Conservation (phyloP, 176 grass and related monocot species). For the Musa acuminata region DNA sequence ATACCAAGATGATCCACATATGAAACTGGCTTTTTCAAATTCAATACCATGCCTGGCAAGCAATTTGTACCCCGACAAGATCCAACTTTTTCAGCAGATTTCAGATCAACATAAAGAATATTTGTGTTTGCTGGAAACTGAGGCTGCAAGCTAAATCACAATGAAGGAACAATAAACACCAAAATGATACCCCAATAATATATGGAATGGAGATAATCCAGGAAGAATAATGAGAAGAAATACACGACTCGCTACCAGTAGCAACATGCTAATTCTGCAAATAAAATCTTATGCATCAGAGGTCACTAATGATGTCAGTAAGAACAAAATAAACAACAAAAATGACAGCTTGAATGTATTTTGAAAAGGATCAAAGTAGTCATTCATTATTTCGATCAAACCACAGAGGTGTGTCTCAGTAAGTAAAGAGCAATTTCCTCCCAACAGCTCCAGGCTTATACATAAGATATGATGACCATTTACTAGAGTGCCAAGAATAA, state of each 20-base stretch:
- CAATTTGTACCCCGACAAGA: slow-evolving; percentile 57
- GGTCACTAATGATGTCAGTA: background rate
- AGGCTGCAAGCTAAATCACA: slow-evolving; percentile 56
- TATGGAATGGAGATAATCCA: background rate
- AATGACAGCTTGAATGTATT: background rate
- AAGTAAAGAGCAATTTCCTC: background rate
- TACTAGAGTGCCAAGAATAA: no score
- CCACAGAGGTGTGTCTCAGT: background rate
- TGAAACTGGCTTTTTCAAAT: slow-evolving; percentile 78
- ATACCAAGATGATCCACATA: slow-evolving; percentile 83
- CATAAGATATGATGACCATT: no score
- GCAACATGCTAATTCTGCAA: background rate
- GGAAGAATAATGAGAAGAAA: background rate
- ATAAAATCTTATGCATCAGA: background rate
- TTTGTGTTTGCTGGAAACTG: slow-evolving; percentile 97
- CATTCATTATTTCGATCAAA: background rate
- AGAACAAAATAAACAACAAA: background rate
- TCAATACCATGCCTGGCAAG: slow-evolving; percentile 90
- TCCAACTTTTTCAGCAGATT: slow-evolving; percentile 72
- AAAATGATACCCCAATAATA: slow-evolving; percentile 18
- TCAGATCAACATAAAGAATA: slow-evolving; percentile 90
- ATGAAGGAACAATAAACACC: slow-evolving; percentile 29
- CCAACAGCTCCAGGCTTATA: background rate
- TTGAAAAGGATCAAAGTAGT: background rate
- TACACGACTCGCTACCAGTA: background rate